phyloP scores from a whole-genome alignment of 2,329 filamentous ascomycete genomes.

The Capronia americana region DNA sequence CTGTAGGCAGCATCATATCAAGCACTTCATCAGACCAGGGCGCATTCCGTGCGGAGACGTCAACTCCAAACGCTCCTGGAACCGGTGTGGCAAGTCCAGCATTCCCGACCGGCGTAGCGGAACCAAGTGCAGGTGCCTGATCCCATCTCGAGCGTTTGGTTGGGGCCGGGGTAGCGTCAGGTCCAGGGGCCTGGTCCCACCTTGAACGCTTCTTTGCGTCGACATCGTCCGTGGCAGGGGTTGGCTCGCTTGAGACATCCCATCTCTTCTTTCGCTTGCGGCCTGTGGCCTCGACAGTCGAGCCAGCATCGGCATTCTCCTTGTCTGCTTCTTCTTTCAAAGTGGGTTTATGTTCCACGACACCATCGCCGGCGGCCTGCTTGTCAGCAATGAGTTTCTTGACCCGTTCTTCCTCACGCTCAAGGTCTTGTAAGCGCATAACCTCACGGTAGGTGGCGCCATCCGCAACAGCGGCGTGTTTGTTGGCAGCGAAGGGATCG shows the following conservation, averaged over 20 bases:
- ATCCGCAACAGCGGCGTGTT: slow-evolving; percentile 65
- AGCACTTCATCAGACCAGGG: slow-evolving; percentile 84
- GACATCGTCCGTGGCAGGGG: slow-evolving; percentile 58
- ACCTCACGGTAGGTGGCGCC: slow-evolving; percentile 84
- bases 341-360: slow-evolving; percentile 72
- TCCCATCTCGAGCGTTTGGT: slow-evolving; percentile 90
- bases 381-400: slow-evolving; percentile 79
- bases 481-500: slow-evolving; percentile 81
- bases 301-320: slow-evolving; percentile 73
- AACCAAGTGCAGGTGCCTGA: slow-evolving; percentile 72
- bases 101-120: slow-evolving; percentile 75
- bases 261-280: slow-evolving; percentile 93
- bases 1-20: slow-evolving; percentile 84
- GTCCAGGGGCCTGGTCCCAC: slow-evolving; percentile 82
- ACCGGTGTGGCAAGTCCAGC: slow-evolving; percentile 76
- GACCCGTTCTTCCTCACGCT: slow-evolving; percentile 91
- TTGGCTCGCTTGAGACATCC: slow-evolving; percentile 74
- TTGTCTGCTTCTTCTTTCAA: slow-evolving; percentile 71
- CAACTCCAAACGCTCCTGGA: slow-evolving; percentile 73
- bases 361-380: slow-evolving; percentile 54
- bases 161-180: slow-evolving; percentile 62
- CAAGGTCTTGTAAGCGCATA: slow-evolving; percentile 88
- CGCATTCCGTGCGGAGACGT: slow-evolving; percentile 79
- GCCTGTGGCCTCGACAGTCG: slow-evolving; percentile 67
- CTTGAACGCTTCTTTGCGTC: slow-evolving; percentile 78